Evolutionary conservation across 2,329 filamentous ascomycete genomes (phyloP), one percentile per base, ranked within the genome.

Genomic region (Dactylellina sp.): DNA sequence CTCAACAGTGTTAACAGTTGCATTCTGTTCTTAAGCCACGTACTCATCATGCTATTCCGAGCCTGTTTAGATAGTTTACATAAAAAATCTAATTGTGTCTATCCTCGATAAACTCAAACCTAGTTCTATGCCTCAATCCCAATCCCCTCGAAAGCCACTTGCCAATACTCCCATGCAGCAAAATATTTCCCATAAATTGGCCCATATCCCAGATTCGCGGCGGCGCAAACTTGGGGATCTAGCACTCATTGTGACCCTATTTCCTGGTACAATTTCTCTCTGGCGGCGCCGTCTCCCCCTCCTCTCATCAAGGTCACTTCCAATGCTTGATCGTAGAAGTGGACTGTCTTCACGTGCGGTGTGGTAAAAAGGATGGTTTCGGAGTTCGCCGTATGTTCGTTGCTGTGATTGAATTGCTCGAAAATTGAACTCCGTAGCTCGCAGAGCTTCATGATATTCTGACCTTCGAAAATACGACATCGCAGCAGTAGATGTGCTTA

Each of bases 381-480:
- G 47, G 1, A 72, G 53, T 7, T 72, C 68, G 9, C 68, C 68
- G 46, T 72, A 72, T 9, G 52, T 56, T 25, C 68, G 32, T 39
- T 72, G 68, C 28, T 72, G 68, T 1, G 68, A 72, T 22, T 72
- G 68, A 11, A 72, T 47, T 44, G 68, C 60, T 44, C 68, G 60
- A 28, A 72, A 72, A 35, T 72, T 72, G 50, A 72, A 72, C 24
- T 72, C 68, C 1, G 68, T 72, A n/a, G 68, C 60, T 16, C 68
- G 59, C 14, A 72, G 24, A n/a, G 68, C 53, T 25, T 72, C 68
- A 20, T 72, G 59, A 25, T 72, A 72, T 16, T 72, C 68, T 28
- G 52, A 64, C 25, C 60, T 57, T 49, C 68, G 52, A 20, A 72
- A 64, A 46, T 72, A 72, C 11, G 68, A 60, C 68, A 72, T 72